Base-by-base conservation (phyloP, 345 rosid species). In the Pistacia atlantica region DNA sequence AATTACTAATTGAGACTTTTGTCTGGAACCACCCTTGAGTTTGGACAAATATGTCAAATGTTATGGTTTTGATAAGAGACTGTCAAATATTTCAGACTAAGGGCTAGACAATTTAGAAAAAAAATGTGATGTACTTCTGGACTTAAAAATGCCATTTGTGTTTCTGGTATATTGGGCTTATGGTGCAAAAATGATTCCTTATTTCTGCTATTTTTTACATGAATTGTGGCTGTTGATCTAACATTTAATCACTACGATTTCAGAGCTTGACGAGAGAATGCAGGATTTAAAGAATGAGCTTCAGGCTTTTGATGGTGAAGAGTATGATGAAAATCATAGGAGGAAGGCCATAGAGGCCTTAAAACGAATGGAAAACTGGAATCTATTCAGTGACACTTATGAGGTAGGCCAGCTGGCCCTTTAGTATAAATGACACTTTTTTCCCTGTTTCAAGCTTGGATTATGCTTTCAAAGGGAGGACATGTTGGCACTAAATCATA, bases 251-350 rank as follows among this genome's bases (percentile, higher is more conserved):
- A 64, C 61, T 76, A 67, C 65, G 51, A 69, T 81, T 65, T 66
- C 85, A 94, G 99, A 97, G 86, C 99, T 97, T 78, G 98, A 97
- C 72, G 97, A 97, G 87, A 90, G 97, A 84, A 97, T 97, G 99
- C 81, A 84, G 76, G 94, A 96, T 83, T 86, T 94, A 84, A 97
- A 94, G 87, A 86, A 83, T 70, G 98, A 97, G 87, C 98, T 97
- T 58, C 91, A 91, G 89, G 86, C 97, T 79, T 89, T 94, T 87
- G 97, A 92, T 63, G 94, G 91, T 69, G 97, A 92, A 79, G 93
- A 88, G 79, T 69, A 89, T 78, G 97, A 94, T 78, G 99, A 94
- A 84, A 87, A 42, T 84, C 97, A 89, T 81, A 89, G 86, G 82
- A 86, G 60, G 72, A 97, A 97, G 83, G 97, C 98, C 72, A 46